Conservation (phyloP, 139 green algal genomes). For the Coelastrella sp. region DNA sequence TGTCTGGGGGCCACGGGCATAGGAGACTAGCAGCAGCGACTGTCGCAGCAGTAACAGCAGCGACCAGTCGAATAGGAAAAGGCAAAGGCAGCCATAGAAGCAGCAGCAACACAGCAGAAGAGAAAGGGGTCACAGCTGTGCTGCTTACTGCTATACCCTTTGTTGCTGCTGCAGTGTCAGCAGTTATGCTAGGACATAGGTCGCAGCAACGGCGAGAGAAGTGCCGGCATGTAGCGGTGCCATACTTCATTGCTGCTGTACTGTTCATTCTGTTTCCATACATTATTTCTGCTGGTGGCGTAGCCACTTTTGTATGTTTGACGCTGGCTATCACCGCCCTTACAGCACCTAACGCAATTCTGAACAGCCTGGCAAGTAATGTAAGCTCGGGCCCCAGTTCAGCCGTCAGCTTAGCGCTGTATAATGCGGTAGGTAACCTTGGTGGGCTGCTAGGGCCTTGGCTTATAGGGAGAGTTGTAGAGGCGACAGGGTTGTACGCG, state of each 20-base stretch:
- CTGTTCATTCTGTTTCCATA: constrained; percentile 34
- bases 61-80: too few species aligned
- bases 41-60: background rate
- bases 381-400: background rate
- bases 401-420: constrained; percentile 26
- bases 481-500: constrained; percentile 26
- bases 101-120: background rate
- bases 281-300: background rate
- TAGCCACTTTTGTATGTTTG: constrained; percentile 14
- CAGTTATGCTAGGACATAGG: constrained; percentile 47
- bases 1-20: background rate
- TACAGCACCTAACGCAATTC: constrained; percentile 45
- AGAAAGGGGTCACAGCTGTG: constrained; percentile 46
- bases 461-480: constrained; percentile 29
- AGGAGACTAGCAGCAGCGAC: background rate
- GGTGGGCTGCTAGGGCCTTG: constrained; percentile 37
- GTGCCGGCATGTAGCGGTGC: constrained; percentile 28
- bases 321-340: background rate
- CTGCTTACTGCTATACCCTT: constrained; percentile 62
- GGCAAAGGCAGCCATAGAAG: background rate
- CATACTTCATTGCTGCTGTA: constrained; percentile 2
- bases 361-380: constrained; percentile 38
- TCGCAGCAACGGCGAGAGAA: constrained; percentile 42
- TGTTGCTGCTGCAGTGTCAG: constrained; percentile 34
- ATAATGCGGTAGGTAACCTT: constrained; percentile 45